Percentiles rank a stretch among this genome's conserved stretches.
Evolutionary conservation across 257 asterid genomes (phyloP).

Genomic region (Jacaranda mimosifolia): DNA sequence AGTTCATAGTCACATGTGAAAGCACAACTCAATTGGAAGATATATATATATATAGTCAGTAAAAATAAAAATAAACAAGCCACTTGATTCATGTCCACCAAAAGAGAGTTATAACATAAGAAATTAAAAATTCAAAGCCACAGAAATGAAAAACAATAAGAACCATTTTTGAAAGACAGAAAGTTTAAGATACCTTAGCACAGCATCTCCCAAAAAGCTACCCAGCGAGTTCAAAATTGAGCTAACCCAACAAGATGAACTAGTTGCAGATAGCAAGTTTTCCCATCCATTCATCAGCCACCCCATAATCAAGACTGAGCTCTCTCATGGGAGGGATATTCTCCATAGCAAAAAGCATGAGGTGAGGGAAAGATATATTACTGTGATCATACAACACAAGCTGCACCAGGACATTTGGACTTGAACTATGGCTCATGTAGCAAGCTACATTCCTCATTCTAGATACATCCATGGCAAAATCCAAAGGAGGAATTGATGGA

Average conservation of each 20-base stretch:
- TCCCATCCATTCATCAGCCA: conserved; percentile 75
- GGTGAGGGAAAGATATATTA: conserved; percentile 74
- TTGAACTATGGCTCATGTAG: conserved; percentile 82
- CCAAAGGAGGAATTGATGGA: conserved; percentile 82
- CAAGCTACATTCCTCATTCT: conserved; percentile 90
- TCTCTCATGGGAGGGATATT: conserved; percentile 90
- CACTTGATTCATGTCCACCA: conserved; percentile 1
- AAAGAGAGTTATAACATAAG: conserved; percentile 12
- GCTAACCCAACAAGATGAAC: conserved; percentile 34
- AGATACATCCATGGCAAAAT: conserved; percentile 88
- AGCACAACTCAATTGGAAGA: not conserved
- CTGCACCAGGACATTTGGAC: conserved; percentile 84
- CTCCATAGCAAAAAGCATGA: conserved; percentile 94
- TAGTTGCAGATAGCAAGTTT: conserved; percentile 82
- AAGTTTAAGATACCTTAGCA: conserved; percentile 40
- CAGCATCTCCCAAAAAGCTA: not conserved
- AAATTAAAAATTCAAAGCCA: not conserved
- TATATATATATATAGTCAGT: not conserved
- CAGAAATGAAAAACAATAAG: not conserved
- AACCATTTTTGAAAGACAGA: not conserved
- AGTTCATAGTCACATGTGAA: not conserved
- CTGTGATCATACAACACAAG: conserved; percentile 83
- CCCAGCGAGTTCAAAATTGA: conserved; percentile 29
- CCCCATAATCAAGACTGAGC: conserved; percentile 87
- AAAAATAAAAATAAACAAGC: conserved; percentile 7